Evolutionary conservation across 2,329 filamentous ascomycete species (phyloP).

Genomic region (Pyrenophora seminiperda): DNA sequence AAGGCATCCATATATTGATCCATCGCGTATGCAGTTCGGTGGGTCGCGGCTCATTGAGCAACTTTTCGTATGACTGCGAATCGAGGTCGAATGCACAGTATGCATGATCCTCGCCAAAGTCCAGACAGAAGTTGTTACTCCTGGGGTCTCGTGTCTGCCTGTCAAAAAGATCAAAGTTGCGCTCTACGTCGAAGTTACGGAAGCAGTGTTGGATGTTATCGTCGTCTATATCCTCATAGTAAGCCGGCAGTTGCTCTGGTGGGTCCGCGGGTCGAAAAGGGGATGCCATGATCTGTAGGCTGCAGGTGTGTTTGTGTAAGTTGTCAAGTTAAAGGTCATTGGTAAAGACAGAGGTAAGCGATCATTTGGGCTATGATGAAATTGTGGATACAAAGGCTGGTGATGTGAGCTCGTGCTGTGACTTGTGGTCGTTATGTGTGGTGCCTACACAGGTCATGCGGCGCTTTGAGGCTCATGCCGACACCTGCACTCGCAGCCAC

Average conservation of each 20-base stretch:
- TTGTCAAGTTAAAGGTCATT: background rate
- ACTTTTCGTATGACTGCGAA: constrained; percentile 49
- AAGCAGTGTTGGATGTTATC: constrained; percentile 51
- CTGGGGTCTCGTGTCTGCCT: constrained; percentile 47
- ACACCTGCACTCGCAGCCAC: constrained; percentile 10
- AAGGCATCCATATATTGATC: constrained; percentile 77
- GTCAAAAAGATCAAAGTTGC: constrained; percentile 55
- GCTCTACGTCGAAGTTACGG: constrained; percentile 59
- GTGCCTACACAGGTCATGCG: constrained; percentile 37
- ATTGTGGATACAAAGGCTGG: constrained; percentile 8
- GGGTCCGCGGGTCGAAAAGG: constrained; percentile 37
- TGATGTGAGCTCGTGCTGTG: constrained; percentile 37
- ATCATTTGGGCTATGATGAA: constrained; percentile 4
- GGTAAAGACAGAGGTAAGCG: constrained; percentile 3
- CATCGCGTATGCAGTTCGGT: constrained; percentile 65
- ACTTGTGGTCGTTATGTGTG: constrained; percentile 20
- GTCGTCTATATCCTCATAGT: constrained; percentile 44
- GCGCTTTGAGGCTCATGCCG: constrained; percentile 15
- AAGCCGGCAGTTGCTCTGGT: constrained; percentile 39
- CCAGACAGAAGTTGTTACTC: constrained; percentile 67
- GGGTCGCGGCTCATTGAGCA: constrained; percentile 50
- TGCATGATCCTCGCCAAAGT: constrained; percentile 63
- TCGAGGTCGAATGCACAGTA: constrained; percentile 62
- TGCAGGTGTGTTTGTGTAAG: background rate
- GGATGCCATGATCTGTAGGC: constrained; percentile 26